These are phyloP conservation scores for Terfezia boudieri DNA, from an alignment of 495 filamentous ascomycete genomes.

Conservation along the genomic window DNA sequence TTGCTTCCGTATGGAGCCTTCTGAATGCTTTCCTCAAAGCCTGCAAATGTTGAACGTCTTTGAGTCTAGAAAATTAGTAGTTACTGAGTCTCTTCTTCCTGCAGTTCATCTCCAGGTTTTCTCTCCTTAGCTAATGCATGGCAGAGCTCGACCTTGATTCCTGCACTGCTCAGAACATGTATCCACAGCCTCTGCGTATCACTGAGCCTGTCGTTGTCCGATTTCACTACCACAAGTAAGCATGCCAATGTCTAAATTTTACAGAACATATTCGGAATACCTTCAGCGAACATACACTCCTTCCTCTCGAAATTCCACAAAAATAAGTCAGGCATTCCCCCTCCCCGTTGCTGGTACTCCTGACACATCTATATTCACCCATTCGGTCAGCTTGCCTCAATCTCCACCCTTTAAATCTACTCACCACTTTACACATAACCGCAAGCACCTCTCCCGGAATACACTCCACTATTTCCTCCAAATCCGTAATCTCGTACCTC, in stretches of 20 bases:
- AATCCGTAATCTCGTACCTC: slow-evolving; percentile 60
- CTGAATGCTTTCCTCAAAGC: too few relatives aligned
- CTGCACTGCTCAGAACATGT: slow-evolving; percentile 66
- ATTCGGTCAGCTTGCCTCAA: background rate
- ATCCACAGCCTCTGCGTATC: slow-evolving; percentile 96
- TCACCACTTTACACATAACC: slow-evolving; percentile 57
- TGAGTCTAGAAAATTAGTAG: too few relatives aligned
- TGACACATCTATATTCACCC: slow-evolving; percentile 37
- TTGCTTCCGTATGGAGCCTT: too few relatives aligned
- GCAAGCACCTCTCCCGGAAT: slow-evolving; percentile 62
- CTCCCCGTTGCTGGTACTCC: slow-evolving; percentile 68
- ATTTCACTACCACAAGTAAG: slow-evolving; percentile 10
- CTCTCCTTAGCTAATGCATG: slow-evolving; percentile 6
- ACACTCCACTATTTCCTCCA: slow-evolving; percentile 58
- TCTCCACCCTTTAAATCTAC: background rate
- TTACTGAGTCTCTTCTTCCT: too few relatives aligned
- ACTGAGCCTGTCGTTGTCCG: slow-evolving; percentile 74
- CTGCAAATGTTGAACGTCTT: too few relatives aligned
- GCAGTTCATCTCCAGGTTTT: too few relatives aligned
- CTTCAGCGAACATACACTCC: slow-evolving; percentile 22
- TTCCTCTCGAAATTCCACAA: slow-evolving; percentile 40
- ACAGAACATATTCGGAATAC: background rate
- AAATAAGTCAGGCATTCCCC: slow-evolving; percentile 82
- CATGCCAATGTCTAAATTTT: background rate
- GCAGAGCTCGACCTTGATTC: slow-evolving; percentile 70